Base-by-base conservation (phyloP, 2,329 filamentous ascomycete species). In the Pleurostoma richardsiae region DNA sequence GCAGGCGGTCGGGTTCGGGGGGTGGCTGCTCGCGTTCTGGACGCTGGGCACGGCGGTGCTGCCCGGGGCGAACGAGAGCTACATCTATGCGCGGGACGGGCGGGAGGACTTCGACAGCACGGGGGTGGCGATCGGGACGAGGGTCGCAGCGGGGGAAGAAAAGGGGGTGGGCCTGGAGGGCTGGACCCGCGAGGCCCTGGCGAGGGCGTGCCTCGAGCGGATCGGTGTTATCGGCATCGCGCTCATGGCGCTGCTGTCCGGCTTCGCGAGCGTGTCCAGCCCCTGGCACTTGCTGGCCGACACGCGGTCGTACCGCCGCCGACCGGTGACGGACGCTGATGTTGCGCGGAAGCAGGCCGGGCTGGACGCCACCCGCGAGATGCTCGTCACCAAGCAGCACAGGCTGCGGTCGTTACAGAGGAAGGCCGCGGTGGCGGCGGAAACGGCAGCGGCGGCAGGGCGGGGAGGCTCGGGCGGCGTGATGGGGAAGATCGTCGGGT, bases 221-320 rank as follows among this genome's bases (percentile, higher is more conserved):
- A 83, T 95, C 29, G 90, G 89, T 10, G 85, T 95, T 39, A 89
- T 95, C 52, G 90, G 90, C 4, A 90, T 94, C 47, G 84, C 86
- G 42, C 69, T 94, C 45, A 95, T 95, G 88, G 90, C 89, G 11
- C 76, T 91, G 10, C 72, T 95, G n/a, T 89, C 89, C 5, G 90
- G 90, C 0, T 95, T 95, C 58, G 90, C 90, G 5, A 88, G 88
- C n/a, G 86, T 95, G 31, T 91, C 87, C 28, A 86, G 87, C 2
- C 82, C 90, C 2, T 95, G 90, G 88, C 86, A 95, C 59, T 88
- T 82, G 1, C 89, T 95, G 65, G 79, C 82, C 28, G 81, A 83
- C 30, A 79, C 77, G 38, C 71, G 80, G 41, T 60, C 67, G 7
- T 64, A 68, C 30, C 63, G 63, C 42, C 71, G 69, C 43, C 74